phyloP scores from a whole-genome alignment of 768 basidiomycete species.

The Hortiboletus flavorubellus region DNA sequence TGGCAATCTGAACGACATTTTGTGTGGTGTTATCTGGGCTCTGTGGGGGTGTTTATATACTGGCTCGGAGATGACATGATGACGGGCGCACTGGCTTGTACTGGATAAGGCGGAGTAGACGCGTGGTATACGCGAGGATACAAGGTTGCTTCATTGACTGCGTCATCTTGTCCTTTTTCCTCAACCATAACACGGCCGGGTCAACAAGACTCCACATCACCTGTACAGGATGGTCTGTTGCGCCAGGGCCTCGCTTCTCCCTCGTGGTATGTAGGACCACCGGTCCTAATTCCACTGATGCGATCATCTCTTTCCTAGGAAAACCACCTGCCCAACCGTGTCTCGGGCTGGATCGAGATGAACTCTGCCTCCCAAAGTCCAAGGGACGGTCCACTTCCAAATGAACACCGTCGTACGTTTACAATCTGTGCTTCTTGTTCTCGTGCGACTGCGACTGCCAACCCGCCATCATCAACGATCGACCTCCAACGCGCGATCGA shows the following conservation, averaged over 20 bases:
- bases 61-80: neutral
- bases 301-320: neutral
- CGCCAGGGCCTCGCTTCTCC: neutral
- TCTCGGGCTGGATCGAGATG: constrained; percentile 18
- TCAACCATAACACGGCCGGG: neutral
- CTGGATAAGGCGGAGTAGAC: too few species aligned
- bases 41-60: neutral
- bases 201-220: constrained; percentile 2
- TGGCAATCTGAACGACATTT: constrained; percentile 52
- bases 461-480: constrained; percentile 2
- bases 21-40: neutral
- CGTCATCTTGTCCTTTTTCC: neutral
- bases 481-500: constrained; percentile 4
- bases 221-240: constrained; percentile 13
- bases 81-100: neutral
- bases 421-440: constrained; percentile 1
- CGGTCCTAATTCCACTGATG: neutral
- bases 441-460: constrained; percentile 14
- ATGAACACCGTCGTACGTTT: constrained; percentile 15
- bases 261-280: neutral
- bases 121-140: constrained; percentile 8
- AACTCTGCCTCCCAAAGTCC: neutral
- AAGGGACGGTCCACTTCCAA: constrained; percentile 18
- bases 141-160: neutral
- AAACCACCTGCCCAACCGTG: neutral